These are phyloP conservation scores for Calendula officinalis DNA, from an alignment of 129 eudicot species.

Conservation along the genomic window DNA sequence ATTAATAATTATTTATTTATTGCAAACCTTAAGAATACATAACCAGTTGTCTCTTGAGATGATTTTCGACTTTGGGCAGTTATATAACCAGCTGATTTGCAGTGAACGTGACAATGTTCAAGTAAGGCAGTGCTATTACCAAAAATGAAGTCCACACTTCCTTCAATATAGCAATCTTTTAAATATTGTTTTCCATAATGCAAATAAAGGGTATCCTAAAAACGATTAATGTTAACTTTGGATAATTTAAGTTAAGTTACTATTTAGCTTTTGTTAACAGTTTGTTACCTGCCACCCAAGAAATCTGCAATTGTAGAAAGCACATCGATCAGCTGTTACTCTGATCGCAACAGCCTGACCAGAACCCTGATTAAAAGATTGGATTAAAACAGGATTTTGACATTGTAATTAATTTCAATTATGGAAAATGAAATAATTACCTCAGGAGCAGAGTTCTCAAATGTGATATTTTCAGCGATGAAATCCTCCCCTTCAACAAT, in stretches of 20 bases:
- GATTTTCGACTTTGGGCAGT: conserved; percentile 94
- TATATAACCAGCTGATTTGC: conserved; percentile 76
- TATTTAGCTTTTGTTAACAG: neutral
- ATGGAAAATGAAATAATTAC: conserved; percentile 28
- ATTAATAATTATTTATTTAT: neutral
- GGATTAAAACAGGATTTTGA: neutral
- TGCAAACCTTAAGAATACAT: conserved; percentile 77
- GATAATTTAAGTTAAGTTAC: neutral
- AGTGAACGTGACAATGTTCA: conserved; percentile 94
- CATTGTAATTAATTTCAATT: neutral
- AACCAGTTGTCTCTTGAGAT: conserved; percentile 87
- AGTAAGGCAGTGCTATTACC: conserved; percentile 88
- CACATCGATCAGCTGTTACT: conserved; percentile 89
- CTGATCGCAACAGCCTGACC: conserved; percentile 93
- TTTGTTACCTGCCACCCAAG: conserved; percentile 81
- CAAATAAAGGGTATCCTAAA: conserved; percentile 86
- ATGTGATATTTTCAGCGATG: conserved; percentile 87
- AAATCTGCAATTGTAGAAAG: conserved; percentile 90
- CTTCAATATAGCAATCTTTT: conserved; percentile 84
- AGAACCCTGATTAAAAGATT: conserved; percentile 57
- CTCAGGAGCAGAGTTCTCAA: conserved; percentile 83
- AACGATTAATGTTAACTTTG: conserved; percentile 2
- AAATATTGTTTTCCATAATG: conserved; percentile 86
- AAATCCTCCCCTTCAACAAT: conserved; percentile 96
- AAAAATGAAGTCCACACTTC: conserved; percentile 90